Evolutionary conservation across 106 monocot genomes (phyloP), one percentile per base, ranked within the genome.

Genomic region (Acorus gramineus): DNA sequence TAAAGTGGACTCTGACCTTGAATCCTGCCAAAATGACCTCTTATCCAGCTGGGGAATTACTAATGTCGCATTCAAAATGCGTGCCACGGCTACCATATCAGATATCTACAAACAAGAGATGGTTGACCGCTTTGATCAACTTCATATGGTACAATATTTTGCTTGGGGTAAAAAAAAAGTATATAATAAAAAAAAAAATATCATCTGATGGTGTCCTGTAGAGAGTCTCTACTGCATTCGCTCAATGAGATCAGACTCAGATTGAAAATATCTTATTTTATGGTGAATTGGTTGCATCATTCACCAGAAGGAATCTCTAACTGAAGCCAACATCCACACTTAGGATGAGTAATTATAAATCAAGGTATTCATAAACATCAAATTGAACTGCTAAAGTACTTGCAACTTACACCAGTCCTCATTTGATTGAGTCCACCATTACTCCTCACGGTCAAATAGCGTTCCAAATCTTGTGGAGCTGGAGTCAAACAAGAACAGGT

Each of bases 361-460:
- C 52, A 57, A 1, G 57, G 11, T 44, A 53, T 61, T 8, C 53
- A 52, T 47, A 13, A 12, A 12, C 7, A n/a, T 8, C 7, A 67
- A 46, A 57, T 56, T 4, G 44, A 44, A 42, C 28, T 28, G 28
- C 28, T 28, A 28, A 28, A 28, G 28, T 28, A 28, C 28, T 28
- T 28, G 28, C 1, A 56, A 90, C 90, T 85, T 82, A 95, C 94
- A 73, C 94, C 94, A 71, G 90, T 85, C 46, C 94, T 84, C 94
- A 95, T 95, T 72, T 95, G 94, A 60, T 95, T 95, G 63, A 95
- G 90, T 44, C 94, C 94, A 69, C 94, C 94, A 78, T 95, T 95
- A 76, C 90, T 95, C 71, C 78, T 84, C 46, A 95, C 84, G 55
- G 82, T 86, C 67, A 95, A 52, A 63, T 90, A 95, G 45, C 69